Base-by-base conservation (phyloP, 2,329 filamentous ascomycete species). In the Hypoxylon sp. region DNA sequence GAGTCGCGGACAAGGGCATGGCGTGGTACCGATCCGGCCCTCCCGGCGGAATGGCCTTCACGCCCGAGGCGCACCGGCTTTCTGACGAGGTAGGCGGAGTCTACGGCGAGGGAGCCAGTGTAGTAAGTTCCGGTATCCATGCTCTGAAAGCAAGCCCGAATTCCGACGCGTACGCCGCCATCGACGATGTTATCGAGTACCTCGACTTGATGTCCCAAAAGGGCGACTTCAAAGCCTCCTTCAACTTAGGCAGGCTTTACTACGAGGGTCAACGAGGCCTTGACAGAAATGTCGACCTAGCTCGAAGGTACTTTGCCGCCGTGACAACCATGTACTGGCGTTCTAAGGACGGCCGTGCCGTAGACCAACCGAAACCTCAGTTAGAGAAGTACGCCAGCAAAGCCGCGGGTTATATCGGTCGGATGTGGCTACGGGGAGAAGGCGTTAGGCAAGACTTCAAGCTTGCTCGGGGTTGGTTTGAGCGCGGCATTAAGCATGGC, bases 111-210 rank as follows among this genome's bases (percentile, higher is more conserved):
- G 96, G 95, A 3, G 95, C 95, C 10, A 98, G 94, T 71, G 91
- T 89, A 33, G 88, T 89, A 20, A 97, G 92, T 71, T 89, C 95
- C 0, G 95, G 95, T 3, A 82, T 85, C 54, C 93, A 96, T 71
- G 92, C 92, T 3, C 84, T 88, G 68, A 87, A 88, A 62, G 85
- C 87, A 17, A 86, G 87, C 53, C 83, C 88, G 1, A 88, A 89
- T 63, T 91, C 91, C 2, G 90, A 95, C 70, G 86, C 89, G 1
- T 89, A 96, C 68, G 92, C 92, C 1, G 90, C 91, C 13, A 85
- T 97, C 56, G 92, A 96, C 67, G 94, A 99, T 73, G 90, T 98
- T 13, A 86, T 99, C 57, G 95, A 99, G 72, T 99, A 97, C 67
- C 80, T 97, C 64, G 91, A 97, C 68, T 81, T 97, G 37, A 89